Base-by-base conservation (phyloP, 2,329 filamentous ascomycete genomes). In the Aureobasidium sp. region DNA sequence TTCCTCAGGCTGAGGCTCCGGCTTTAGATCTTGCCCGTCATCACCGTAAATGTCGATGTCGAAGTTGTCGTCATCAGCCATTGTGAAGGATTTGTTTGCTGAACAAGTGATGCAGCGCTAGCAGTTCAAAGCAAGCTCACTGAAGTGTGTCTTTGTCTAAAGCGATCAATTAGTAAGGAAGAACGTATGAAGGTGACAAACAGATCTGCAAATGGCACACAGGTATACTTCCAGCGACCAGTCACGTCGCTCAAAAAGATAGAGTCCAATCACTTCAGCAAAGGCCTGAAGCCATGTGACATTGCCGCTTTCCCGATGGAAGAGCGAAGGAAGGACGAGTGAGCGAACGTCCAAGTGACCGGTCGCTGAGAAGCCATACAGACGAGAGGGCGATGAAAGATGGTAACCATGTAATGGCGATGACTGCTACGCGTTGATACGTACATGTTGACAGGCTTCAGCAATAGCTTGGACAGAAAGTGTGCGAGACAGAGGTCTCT, bases 41-140 rank as follows among this genome's bases (percentile, higher is more conserved):
- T 87, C 84, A 65, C 84, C 84, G 70, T 87, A 87, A 75, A 87
- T 86, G 72, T 87, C 85, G 78, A 87, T 86, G 68, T 87, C 84
- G 78, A 87, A 87, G 70, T 85, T 86, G 74, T 87, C 84, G 74
- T 86, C 84, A 72, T 86, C 84, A 70, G 82, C 78, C 72, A 65
- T 65, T n/a, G 30, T 48, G 58, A 32, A 47, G 39, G 49, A 53
- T n/a, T 29, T 34, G 44, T 50, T 37, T 42, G 21, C 21, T 21
- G 21, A 21, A 21, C 21, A 21, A 16, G 27, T 16, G 29, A 32
- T 41, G 36, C 6, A 8, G 11, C 36, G 25, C 21, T 41, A 6
- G 34, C 54, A 44, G 53, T 34, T 47, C 39, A 50, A 48, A 36
- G 34, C 25, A 45, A 39, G 13, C 25, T 52, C 49, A 52, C 49